Percentiles rank a stretch among this genome's conserved stretches.
Conservation (phyloP, 2,329 filamentous ascomycete species). For the Exophiala bonariae region DNA sequence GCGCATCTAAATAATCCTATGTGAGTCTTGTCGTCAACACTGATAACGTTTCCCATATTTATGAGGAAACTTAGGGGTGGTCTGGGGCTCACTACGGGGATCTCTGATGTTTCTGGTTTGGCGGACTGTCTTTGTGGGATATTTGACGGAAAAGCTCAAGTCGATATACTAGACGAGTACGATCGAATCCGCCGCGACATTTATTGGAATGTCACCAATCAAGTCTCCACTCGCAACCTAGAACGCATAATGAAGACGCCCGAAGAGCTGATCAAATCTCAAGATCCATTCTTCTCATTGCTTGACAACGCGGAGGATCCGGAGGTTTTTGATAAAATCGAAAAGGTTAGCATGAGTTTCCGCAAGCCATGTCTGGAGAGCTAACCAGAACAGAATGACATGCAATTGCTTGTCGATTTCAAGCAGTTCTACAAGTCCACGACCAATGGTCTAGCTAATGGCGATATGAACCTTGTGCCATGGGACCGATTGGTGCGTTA, state of each 20-base stretch:
- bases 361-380: too few relatives aligned
- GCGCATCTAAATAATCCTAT: conserved; percentile 56
- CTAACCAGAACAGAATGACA: too few relatives aligned
- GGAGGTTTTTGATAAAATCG: neutral
- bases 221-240: conserved; percentile 43
- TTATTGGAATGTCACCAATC: conserved; percentile 39
- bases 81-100: conserved; percentile 62
- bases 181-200: conserved; percentile 40
- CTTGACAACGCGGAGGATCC: conserved; percentile 34
- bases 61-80: conserved; percentile 44
- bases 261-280: conserved; percentile 32
- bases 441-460: too few relatives aligned
- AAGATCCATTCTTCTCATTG: conserved; percentile 37
- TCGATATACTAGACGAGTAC: conserved; percentile 44
- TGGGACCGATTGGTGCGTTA: too few relatives aligned
- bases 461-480: too few relatives aligned
- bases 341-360: too few relatives aligned
- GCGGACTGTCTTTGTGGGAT: conserved; percentile 57
- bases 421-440: too few relatives aligned
- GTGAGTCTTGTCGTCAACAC: conserved; percentile 1
- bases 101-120: conserved; percentile 62
- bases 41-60: neutral
- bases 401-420: too few relatives aligned
- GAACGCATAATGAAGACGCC: conserved; percentile 34
- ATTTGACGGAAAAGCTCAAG: conserved; percentile 37